A percentile compares a stretch with the other conserved stretches of the same genome.
Conservation (phyloP, 106 monocot species). For the Triglochin maritima region DNA sequence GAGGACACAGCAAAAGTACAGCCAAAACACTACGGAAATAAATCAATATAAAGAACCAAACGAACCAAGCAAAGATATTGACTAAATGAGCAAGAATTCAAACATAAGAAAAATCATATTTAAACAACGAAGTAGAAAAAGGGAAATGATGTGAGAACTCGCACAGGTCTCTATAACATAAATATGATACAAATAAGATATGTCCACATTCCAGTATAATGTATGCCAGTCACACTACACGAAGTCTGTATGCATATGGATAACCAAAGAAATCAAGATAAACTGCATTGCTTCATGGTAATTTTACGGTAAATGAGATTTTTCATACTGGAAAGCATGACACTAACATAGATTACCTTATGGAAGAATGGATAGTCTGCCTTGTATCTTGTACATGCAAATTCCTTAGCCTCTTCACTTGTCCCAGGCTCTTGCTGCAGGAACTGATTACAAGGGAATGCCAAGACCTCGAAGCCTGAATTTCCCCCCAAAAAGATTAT, state of each 20-base stretch:
- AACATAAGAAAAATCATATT: too few species aligned
- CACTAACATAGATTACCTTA: conserved; percentile 39
- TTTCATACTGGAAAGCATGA: not conserved
- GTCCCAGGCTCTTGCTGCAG: conserved; percentile 72
- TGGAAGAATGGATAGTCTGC: conserved; percentile 95
- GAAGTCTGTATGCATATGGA: not conserved
- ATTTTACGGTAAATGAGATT: not conserved
- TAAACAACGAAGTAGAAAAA: too few species aligned
- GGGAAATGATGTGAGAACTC: too few species aligned
- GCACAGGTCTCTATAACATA: too few species aligned
- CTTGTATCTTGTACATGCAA: conserved; percentile 83
- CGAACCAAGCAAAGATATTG: too few species aligned
- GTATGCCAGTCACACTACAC: not conserved
- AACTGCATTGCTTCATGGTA: not conserved
- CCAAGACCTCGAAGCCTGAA: conserved; percentile 85
- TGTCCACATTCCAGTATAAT: not conserved
- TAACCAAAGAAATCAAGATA: not conserved
- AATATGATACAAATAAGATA: too few species aligned
- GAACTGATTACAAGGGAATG: conserved; percentile 97
- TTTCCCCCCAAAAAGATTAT: not conserved
- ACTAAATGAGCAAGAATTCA: too few species aligned
- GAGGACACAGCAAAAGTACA: too few species aligned
- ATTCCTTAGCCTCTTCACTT: conserved; percentile 53
- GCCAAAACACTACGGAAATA: too few species aligned
- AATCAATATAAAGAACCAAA: too few species aligned